Evolutionary conservation across 1,139 yeast species (phyloP), one percentile per base, ranked within the genome.

Genomic region (Pichia sp.): DNA sequence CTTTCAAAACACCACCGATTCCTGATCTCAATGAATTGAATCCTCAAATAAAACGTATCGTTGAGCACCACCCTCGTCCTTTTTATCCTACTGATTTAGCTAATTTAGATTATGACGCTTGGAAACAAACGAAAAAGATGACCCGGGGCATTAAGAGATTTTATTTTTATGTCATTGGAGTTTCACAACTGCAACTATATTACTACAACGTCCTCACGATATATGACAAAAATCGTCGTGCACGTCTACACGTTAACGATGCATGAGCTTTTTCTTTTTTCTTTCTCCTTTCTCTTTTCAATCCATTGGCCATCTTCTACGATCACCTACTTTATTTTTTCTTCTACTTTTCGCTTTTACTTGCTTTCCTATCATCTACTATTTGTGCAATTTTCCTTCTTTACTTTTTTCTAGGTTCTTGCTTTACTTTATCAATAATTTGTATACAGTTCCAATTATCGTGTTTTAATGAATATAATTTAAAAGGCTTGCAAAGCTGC

Each of bases 91-190:
- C 56, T 1, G 72, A 70, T 47, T 65, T 70, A 32, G 38, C 66
- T 31, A 67, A 77, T 47, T 61, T 82, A 13, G 84, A 81, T 61
- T 72, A 66, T 19, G 62, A 67, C 19, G 87, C 84, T 0, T 70
- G 64, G 38, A 72, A 68, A 45, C 59, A 67, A 5, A 74, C 83
- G 2, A 65, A 69, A 8, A 55, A 57, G 40, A 78, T 73, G 64
- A 74, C 71, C 26, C 63, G 65, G 13, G 61, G 77, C 53, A 66
- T 70, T 55, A 72, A 72, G 62, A 62, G 67, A n/a, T 16, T 78
- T 0, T 78, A 79, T 67, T 83, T 87, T 85, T 67, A 65, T 48
- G 23, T 79, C 3, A 79, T 83, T 84, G 86, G 87, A 1, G 74
- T 84, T 45, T 61, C 74, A 1, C 73, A 66, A 54, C 59, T 64